Evolutionary conservation across 306 rosid species (phyloP).

Genomic region (Lablab purpureus): DNA sequence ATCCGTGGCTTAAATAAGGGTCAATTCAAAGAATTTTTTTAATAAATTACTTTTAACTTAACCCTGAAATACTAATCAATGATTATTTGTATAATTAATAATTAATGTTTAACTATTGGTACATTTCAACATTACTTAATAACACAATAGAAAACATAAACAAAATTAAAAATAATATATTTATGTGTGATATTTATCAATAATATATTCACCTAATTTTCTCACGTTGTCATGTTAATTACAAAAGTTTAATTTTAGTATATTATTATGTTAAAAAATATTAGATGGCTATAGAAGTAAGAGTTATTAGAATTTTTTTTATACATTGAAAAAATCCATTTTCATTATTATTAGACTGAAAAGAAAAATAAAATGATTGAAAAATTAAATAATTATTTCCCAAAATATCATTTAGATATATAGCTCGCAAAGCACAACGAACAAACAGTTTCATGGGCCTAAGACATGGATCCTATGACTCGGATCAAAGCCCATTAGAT

Average conservation of each 20-base stretch:
- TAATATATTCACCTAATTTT: not conserved
- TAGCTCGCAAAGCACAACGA: no score
- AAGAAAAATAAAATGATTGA: no score
- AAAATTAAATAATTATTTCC: no score
- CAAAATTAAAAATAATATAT: not conserved
- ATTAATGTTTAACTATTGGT: not conserved
- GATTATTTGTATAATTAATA: not conserved
- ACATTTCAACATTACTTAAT: not conserved
- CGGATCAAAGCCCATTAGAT: constrained; percentile 1
- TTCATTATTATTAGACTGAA: no score
- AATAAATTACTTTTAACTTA: not conserved
- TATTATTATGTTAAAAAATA: no score
- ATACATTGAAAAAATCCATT: no score
- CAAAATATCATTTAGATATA: no score
- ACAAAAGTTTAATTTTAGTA: not conserved
- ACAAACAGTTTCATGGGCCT: not conserved
- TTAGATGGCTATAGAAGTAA: no score
- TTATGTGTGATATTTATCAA: not conserved
- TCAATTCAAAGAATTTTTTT: not conserved
- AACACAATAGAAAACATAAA: not conserved
- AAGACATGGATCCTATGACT: not conserved
- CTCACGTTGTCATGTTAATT: not conserved
- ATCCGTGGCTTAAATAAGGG: not conserved
- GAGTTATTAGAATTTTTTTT: no score
- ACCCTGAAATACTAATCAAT: no score